These are phyloP conservation scores for Mucor irregularis DNA, from an alignment of 371 early-diverging fungal genomes.

Conservation along the genomic window DNA sequence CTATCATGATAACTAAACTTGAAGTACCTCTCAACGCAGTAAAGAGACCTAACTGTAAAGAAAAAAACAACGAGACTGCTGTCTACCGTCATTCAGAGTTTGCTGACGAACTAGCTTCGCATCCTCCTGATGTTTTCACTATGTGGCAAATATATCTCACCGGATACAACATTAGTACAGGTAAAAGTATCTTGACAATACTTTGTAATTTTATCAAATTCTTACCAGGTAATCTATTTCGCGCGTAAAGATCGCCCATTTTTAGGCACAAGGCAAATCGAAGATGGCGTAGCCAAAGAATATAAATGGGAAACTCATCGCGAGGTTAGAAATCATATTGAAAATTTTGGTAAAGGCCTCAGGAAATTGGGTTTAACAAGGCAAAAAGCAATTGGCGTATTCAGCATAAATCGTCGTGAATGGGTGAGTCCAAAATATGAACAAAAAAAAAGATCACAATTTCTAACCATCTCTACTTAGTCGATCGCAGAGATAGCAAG, in stretches of 20 bases:
- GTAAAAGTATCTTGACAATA: too few species aligned
- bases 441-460: too few species aligned
- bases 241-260: conserved; percentile 53
- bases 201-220: too few species aligned
- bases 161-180: conserved; percentile 48
- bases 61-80: conserved; percentile 46
- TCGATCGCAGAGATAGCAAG: conserved; percentile 80
- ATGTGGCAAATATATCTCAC: conserved; percentile 59
- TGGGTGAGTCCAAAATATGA: conserved; percentile 67
- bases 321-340: conserved; percentile 54
- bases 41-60: too few species aligned
- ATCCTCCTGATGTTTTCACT: conserved; percentile 43
- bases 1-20: too few species aligned
- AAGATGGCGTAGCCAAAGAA: conserved; percentile 56
- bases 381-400: conserved; percentile 70
- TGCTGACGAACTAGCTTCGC: conserved; percentile 45
- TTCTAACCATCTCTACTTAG: conserved; percentile 12
- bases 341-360: conserved; percentile 67
- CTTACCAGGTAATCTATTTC: too few species aligned
- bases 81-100: conserved; percentile 52
- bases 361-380: conserved; percentile 42
- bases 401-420: conserved; percentile 86
- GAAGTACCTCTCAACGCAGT: too few species aligned
- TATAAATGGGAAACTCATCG: conserved; percentile 68
- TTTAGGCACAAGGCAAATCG: conserved; percentile 59